Conservation (phyloP, 2,329 filamentous ascomycete species). For the Elsinoe necatrix region DNA sequence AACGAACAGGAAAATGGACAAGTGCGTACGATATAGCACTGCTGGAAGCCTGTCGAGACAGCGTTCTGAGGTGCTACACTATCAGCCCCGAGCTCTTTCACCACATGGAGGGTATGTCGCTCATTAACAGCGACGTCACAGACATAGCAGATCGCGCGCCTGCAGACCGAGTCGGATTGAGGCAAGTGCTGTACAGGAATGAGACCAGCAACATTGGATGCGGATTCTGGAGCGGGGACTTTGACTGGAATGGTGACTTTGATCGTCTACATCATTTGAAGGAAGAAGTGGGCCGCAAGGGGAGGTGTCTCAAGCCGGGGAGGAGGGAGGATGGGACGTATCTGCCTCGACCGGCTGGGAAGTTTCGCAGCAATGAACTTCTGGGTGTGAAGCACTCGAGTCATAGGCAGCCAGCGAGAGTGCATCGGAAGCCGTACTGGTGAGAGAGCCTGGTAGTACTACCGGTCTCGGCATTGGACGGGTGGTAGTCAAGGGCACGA, state of each 20-base stretch:
- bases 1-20: slow-evolving; percentile 26
- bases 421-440: not conserved
- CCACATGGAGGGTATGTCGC: slow-evolving; percentile 30
- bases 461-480: not conserved
- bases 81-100: slow-evolving; percentile 34
- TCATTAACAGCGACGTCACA: slow-evolving; percentile 32
- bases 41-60: slow-evolving; percentile 31
- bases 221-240: slow-evolving; percentile 35
- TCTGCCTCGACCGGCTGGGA: not conserved
- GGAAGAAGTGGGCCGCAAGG: slow-evolving; percentile 33
- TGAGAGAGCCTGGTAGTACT: not conserved
- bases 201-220: slow-evolving; percentile 30
- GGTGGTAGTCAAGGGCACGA: no score
- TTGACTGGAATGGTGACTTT: slow-evolving; percentile 29
- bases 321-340: slow-evolving; percentile 14
- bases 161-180: slow-evolving; percentile 23
- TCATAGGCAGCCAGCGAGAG: not conserved
- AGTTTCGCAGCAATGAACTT: not conserved
- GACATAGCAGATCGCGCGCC: slow-evolving; percentile 25
- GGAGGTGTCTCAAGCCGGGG: slow-evolving; percentile 28
- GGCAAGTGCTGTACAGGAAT: slow-evolving; percentile 21
- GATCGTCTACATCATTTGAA: slow-evolving; percentile 29
- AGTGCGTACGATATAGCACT: slow-evolving; percentile 34
- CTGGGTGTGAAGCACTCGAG: not conserved
- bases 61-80: slow-evolving; percentile 28